Conservation (phyloP, 805 yeast species). For the Suhomyces sp. region DNA sequence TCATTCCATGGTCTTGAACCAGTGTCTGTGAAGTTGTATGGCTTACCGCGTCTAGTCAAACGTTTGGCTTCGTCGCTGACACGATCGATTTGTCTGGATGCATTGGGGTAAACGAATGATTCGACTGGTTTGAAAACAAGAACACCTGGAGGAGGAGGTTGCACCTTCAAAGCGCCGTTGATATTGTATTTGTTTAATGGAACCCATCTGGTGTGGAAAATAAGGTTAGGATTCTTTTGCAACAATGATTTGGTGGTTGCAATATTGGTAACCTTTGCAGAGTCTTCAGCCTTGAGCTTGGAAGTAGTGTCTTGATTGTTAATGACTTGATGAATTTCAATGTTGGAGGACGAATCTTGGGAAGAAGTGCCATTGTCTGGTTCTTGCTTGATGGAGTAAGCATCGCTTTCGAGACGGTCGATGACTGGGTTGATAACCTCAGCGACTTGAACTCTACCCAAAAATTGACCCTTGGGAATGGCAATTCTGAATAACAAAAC, state of each 20-base stretch:
- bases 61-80: conserved; percentile 66
- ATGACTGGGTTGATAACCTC: conserved; percentile 67
- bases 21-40: conserved; percentile 29
- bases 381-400: conserved; percentile 7
- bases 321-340: conserved; percentile 46
- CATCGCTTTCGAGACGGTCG: conserved; percentile 21
- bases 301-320: conserved; percentile 24
- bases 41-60: conserved; percentile 60
- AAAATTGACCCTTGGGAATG: conserved; percentile 76
- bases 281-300: conserved; percentile 19
- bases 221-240: conserved; percentile 32
- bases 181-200: conserved; percentile 51
- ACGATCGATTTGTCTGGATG: conserved; percentile 68
- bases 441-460: conserved; percentile 73
- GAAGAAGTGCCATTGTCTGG: conserved; percentile 12
- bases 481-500: conserved; percentile 70
- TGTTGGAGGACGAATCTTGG: conserved; percentile 25
- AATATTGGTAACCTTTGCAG: conserved; percentile 8
- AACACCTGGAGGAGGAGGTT: conserved; percentile 89
- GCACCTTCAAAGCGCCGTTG: conserved; percentile 57
- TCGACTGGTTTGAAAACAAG: conserved; percentile 82
- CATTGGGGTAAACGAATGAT: conserved; percentile 78
- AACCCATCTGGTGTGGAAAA: conserved; percentile 65
- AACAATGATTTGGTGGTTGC: conserved; percentile 24
- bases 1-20: conserved; percentile 90